Base-by-base conservation (phyloP, 352 stramenopile species). In the Blastocystis hominis region DNA sequence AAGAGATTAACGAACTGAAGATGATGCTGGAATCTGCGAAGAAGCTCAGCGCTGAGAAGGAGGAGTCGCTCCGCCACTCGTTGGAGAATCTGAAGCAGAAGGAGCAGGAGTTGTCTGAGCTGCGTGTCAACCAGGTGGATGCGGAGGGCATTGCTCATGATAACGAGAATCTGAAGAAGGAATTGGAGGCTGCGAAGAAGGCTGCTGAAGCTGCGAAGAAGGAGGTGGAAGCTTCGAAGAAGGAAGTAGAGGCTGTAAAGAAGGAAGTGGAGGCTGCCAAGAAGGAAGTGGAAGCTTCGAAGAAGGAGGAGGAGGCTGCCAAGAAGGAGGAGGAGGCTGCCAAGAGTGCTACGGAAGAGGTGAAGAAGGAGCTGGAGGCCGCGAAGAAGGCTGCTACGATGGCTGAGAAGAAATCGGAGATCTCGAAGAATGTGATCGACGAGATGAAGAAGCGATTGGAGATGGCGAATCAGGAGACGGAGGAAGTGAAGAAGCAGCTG, bases 41-140 rank as follows among this genome's bases (percentile, higher is more conserved):
- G 62, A 91, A 90, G 86, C 76, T 94, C 88, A 92, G 94, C 88
- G 89, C 91, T 13, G 92, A 95, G 91, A 94, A 94, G 91, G 90
- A 93, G 75, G 91, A 92, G 59, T 90, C 90, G 50, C 86, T 95
- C 53, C 90, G 86, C 4, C 88, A 91, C 91, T 90, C 90, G 0
- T 80, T 94, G 63, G 93, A 95, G 90, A 94, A 94, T 89, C 89
- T 95, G 53, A 91, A 91, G 80, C 94, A 94, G 89, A 91, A 53
- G 34, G 47, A 84, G 50, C 42, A 36, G 34, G 72, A 93, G 86
- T 94, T 94, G 62, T 90, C 89, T 46, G 91, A 91, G 61, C 94
- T 94, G 80, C 72, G 72, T 46, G 36, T 36, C 10, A 53, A 46
- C 4, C 40, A 64, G 4, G 53, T 53, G 10, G 30, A 63, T 20